phyloP scores from a whole-genome alignment of 78 protist species.

The Polysphondylium violaceum region DNA sequence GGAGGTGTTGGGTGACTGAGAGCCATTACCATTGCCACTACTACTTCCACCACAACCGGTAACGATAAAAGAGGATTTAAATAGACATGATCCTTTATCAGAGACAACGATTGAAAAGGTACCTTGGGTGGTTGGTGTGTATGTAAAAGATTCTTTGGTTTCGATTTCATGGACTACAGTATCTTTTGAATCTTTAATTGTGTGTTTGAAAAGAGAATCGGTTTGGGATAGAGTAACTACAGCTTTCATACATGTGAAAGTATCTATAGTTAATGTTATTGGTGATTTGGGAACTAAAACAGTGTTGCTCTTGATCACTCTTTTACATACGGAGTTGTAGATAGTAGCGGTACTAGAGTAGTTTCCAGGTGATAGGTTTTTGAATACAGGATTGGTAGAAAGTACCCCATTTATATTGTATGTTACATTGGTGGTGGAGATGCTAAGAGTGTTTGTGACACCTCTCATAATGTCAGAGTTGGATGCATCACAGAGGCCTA shows the following conservation, averaged over 20 bases:
- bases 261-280: background rate
- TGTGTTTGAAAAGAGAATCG: background rate
- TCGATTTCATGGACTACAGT: background rate
- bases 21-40: no score
- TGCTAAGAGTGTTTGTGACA: background rate
- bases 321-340: background rate
- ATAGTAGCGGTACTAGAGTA: background rate
- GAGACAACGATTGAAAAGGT: background rate
- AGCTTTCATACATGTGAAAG: background rate
- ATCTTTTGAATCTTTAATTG: background rate
- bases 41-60: no score
- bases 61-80: background rate
- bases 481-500: background rate
- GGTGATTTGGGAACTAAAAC: background rate
- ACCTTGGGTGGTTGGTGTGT: background rate
- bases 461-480: background rate
- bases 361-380: background rate
- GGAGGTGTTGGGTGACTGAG: no score
- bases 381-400: background rate
- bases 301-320: background rate
- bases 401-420: background rate
- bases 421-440: background rate
- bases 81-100: background rate
- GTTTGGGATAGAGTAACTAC: background rate
- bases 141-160: background rate